These are phyloP conservation scores for Ustanciosporium gigantosporum DNA, from an alignment of 1,284 basidiomycete genomes.

Conservation along the genomic window DNA sequence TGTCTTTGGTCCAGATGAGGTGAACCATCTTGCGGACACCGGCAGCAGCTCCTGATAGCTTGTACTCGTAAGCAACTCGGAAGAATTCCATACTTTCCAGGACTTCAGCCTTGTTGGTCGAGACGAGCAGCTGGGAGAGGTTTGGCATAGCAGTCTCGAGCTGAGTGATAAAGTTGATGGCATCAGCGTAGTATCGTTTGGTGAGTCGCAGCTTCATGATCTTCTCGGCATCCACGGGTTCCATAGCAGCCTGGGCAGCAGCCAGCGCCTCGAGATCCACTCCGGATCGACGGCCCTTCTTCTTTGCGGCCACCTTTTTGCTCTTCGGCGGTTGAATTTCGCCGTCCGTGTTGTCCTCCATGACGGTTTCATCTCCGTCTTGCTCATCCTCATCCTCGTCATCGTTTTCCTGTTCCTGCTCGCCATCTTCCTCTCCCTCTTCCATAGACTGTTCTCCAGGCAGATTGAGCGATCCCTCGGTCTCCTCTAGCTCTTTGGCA, in stretches of 20 bases:
- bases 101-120: conserved; percentile 89
- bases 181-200: conserved; percentile 86
- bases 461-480: conserved; percentile 48
- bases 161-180: conserved; percentile 79
- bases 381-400: conserved; percentile 56
- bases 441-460: conserved; percentile 49
- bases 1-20: conserved; percentile 96
- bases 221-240: conserved; percentile 49
- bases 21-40: conserved; percentile 97
- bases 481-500: conserved; percentile 66
- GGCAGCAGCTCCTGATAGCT: conserved; percentile 67
- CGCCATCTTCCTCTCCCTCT: conserved; percentile 60
- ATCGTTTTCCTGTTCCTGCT: conserved; percentile 54
- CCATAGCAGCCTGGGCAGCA: conserved; percentile 45
- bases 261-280: conserved; percentile 48
- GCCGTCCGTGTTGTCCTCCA: conserved; percentile 7
- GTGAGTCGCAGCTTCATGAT: conserved; percentile 74
- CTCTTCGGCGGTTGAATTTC: conserved; percentile 5
- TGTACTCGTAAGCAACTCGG: conserved; percentile 79
- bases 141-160: conserved; percentile 79
- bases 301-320: conserved; percentile 23
- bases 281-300: conserved; percentile 63
- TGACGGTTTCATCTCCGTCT: conserved; percentile 45
- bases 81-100: conserved; percentile 96
- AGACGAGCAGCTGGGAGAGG: conserved; percentile 78